Evolutionary conservation across 441 rosid species (phyloP).

Genomic region (Breynia disticha): DNA sequence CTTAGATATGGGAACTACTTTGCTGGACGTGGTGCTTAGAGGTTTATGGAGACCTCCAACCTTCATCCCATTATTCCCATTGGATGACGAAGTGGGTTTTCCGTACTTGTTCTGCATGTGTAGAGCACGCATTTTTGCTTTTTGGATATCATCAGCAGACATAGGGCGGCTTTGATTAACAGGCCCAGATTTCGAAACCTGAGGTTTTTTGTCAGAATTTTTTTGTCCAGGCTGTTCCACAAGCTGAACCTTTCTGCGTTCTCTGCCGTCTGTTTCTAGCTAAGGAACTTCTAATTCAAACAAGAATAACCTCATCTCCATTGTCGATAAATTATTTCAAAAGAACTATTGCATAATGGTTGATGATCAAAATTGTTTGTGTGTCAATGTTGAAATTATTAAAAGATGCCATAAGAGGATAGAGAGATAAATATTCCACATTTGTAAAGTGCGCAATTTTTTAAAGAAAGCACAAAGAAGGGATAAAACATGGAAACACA

Average conservation of each 20-base stretch:
- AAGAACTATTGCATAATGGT: neutral
- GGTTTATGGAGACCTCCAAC: conserved; percentile 31
- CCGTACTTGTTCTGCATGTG: conserved; percentile 76
- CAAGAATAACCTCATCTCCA: neutral
- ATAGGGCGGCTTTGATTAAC: conserved; percentile 73
- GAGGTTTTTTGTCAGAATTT: conserved; percentile 57
- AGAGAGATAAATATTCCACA: too few species aligned
- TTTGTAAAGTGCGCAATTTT: too few species aligned
- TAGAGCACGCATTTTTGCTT: conserved; percentile 87
- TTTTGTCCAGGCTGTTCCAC: conserved; percentile 97
- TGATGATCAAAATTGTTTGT: too few species aligned
- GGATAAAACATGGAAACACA: conserved; percentile 1
- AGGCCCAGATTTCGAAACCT: conserved; percentile 45
- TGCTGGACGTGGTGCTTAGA: conserved; percentile 24
- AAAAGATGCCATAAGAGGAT: too few species aligned
- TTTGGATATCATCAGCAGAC: conserved; percentile 98
- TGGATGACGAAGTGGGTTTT: conserved; percentile 39
- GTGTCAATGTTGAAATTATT: too few species aligned
- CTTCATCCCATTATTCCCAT: conserved; percentile 37
- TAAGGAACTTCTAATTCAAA: conserved; percentile 35
- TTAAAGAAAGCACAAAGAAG: too few species aligned
- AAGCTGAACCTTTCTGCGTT: conserved; percentile 87
- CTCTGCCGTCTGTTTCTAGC: conserved; percentile 63
- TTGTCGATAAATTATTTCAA: neutral
- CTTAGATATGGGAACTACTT: conserved; percentile 24